Percentiles rank a stretch among this genome's conserved stretches.
Evolutionary conservation across 768 basidiomycete genomes (phyloP).

Genomic region (Suillus spraguei): DNA sequence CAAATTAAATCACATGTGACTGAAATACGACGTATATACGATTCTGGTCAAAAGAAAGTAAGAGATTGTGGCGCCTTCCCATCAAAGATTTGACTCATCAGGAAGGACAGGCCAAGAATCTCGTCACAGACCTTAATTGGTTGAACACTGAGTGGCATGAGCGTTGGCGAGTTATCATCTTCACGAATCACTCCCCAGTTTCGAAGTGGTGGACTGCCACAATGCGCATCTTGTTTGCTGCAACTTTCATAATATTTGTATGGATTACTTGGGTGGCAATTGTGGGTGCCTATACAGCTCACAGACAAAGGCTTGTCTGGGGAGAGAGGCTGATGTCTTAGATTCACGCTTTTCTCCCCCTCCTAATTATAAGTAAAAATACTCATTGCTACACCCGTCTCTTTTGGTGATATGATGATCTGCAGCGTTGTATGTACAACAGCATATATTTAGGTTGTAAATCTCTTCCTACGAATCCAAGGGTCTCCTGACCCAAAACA

Average conservation of each 20-base stretch:
- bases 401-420: background rate
- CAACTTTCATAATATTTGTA: conserved; percentile 58
- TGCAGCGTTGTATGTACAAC: background rate
- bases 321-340: conserved; percentile 77
- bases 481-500: conserved; percentile 88
- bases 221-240: conserved; percentile 61
- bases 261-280: conserved; percentile 64
- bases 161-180: conserved; percentile 74
- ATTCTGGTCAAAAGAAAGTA: conserved; percentile 72
- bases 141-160: conserved; percentile 79
- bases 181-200: conserved; percentile 72
- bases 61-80: conserved; percentile 13
- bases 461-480: conserved; percentile 13
- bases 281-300: conserved; percentile 70
- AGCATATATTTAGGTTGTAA: conserved; percentile 17
- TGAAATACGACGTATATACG: conserved; percentile 66
- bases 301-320: conserved; percentile 77
- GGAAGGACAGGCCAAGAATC: conserved; percentile 54
- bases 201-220: conserved; percentile 69
- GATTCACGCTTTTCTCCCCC: conserved; percentile 15
- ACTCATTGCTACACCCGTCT: background rate
- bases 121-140: conserved; percentile 71
- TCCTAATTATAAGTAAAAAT: background rate
- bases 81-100: conserved; percentile 8
- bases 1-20: conserved; percentile 61